Percentiles rank a stretch among this genome's conserved stretches.
Conservation (phyloP, 2,329 filamentous ascomycete genomes). For the Diaporthe helianthi region DNA sequence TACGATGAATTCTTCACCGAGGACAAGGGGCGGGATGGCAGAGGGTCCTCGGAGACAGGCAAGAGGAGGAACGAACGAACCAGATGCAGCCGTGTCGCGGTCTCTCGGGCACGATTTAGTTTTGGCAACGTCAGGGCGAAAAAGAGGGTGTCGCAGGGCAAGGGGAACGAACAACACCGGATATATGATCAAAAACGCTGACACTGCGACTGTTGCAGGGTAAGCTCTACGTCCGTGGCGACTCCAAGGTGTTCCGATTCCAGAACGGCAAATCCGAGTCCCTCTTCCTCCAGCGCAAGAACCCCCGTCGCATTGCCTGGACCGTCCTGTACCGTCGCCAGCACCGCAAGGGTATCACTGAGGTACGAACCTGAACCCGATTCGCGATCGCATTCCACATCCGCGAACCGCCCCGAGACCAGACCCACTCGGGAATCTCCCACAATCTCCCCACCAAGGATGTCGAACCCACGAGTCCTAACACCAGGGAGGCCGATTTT, state of each 20-base stretch:
- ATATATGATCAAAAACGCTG: constrained; percentile 38
- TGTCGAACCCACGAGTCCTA: background rate
- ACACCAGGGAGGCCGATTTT: background rate
- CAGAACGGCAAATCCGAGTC: constrained; percentile 99
- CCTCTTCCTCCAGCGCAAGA: constrained; percentile 99
- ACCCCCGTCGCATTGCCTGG: constrained; percentile 99
- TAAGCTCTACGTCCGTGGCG: constrained; percentile 99
- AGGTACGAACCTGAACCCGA: constrained; percentile 73
- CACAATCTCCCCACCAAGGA: background rate
- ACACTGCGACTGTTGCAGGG: constrained; percentile 66
- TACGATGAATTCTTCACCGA: constrained; percentile 49
- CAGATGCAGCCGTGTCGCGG: background rate
- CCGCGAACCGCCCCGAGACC: constrained; percentile 6
- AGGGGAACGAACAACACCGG: background rate
- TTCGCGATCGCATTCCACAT: constrained; percentile 26
- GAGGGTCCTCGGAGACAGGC: background rate
- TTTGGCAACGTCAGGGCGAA: background rate
- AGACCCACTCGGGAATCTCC: constrained; percentile 18
- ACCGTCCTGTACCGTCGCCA: constrained; percentile 97
- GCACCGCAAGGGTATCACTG: constrained; percentile 99
- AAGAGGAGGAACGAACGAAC: constrained; percentile 24
- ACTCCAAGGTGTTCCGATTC: constrained; percentile 99
- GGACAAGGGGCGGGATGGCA: background rate
- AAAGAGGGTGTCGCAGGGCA: background rate
- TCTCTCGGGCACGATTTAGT: background rate